Evolutionary conservation across 1,284 basidiomycete genomes (phyloP).

Genomic region (Rhodotorula sp.): DNA sequence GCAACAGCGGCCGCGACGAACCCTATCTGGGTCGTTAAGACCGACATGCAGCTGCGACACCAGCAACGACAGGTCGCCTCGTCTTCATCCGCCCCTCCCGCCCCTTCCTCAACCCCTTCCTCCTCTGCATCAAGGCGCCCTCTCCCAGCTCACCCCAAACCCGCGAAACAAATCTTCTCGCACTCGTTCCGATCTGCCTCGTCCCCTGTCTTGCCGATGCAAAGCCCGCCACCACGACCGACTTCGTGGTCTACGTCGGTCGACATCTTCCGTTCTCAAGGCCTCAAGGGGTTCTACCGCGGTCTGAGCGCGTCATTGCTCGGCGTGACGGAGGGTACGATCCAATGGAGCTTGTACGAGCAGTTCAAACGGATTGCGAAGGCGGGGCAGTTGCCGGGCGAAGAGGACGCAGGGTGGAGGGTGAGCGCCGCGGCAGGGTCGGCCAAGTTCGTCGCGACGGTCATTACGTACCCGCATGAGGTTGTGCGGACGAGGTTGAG

Average conservation of each 20-base stretch:
- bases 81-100: slow-evolving; percentile 7
- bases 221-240: slow-evolving; percentile 12
- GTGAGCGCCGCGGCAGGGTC: slow-evolving; percentile 74
- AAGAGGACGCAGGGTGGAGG: slow-evolving; percentile 62
- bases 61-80: slow-evolving; percentile 24
- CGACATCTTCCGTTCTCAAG: slow-evolving; percentile 58
- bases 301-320: slow-evolving; percentile 92
- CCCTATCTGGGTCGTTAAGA: slow-evolving; percentile 99
- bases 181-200: slow-evolving; percentile 39
- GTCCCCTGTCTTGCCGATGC: slow-evolving; percentile 18
- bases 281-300: slow-evolving; percentile 86
- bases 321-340: slow-evolving; percentile 93
- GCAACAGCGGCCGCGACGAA: slow-evolving; percentile 88
- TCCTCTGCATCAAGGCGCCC: slow-evolving; percentile 14
- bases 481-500: slow-evolving; percentile 88
- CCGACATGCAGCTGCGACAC: slow-evolving; percentile 50
- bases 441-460: slow-evolving; percentile 87
- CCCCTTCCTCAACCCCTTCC: slow-evolving; percentile 27
- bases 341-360: slow-evolving; percentile 98
- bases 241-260: slow-evolving; percentile 34
- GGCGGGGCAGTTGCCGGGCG: slow-evolving; percentile 50
- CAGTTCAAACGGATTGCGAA: slow-evolving; percentile 44
- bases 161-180: slow-evolving; percentile 24
- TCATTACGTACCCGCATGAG: slow-evolving; percentile 97
- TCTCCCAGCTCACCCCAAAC: slow-evolving; percentile 19